Conservation (phyloP, 345 rosid genomes). For the Tarenaya hassleriana region DNA sequence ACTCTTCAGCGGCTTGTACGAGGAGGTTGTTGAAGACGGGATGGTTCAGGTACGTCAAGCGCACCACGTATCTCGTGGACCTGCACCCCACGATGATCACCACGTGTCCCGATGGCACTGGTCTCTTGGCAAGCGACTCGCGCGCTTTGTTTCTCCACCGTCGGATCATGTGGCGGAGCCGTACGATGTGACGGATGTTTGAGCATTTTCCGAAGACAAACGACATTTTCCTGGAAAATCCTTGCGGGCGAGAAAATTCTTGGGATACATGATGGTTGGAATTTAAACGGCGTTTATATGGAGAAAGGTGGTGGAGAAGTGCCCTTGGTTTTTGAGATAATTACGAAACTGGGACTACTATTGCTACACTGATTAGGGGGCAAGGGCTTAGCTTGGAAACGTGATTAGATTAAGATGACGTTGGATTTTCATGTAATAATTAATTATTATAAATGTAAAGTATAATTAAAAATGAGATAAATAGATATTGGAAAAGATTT, state of each 20-base stretch:
- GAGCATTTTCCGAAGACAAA: constrained; percentile 65
- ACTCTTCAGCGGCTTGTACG: constrained; percentile 78
- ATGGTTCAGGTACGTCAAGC: constrained; percentile 85
- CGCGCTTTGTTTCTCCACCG: constrained; percentile 90
- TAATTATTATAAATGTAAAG: no score
- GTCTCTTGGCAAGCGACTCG: constrained; percentile 47
- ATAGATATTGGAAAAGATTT: no score
- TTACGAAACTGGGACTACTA: constrained; percentile 30
- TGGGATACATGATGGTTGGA: constrained; percentile 20
- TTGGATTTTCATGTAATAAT: no score
- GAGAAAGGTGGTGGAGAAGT: not conserved
- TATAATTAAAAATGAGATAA: no score
- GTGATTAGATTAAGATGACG: no score
- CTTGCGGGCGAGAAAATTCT: constrained; percentile 3
- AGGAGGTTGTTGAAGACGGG: constrained; percentile 67
- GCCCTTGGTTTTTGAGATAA: constrained; percentile 30
- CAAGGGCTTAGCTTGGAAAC: no score
- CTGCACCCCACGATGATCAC: constrained; percentile 69
- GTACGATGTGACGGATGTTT: constrained; percentile 88
- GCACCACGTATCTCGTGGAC: constrained; percentile 72
- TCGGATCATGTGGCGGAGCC: constrained; percentile 77
- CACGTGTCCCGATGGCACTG: constrained; percentile 71
- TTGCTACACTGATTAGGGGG: constrained; percentile 12
- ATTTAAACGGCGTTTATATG: constrained; percentile 38
- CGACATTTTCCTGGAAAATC: constrained; percentile 38